Base-by-base conservation (phyloP, 768 basidiomycete species). In the Naganishia kalamii region DNA sequence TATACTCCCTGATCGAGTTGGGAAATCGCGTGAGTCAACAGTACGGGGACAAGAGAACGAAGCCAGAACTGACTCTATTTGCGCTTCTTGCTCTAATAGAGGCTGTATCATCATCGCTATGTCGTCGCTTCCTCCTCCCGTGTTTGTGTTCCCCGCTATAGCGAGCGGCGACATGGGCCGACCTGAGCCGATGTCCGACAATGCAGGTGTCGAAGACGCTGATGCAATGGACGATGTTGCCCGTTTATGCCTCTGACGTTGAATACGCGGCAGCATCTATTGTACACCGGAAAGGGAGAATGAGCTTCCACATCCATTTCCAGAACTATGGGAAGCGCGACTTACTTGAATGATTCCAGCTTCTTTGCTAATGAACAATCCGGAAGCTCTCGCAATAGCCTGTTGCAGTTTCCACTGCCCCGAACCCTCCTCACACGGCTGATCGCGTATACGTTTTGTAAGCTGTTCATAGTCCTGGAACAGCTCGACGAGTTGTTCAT, bases 391-490 rank as follows among this genome's bases (percentile, higher is more conserved):
- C 64, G 85, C 81, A 21, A 99, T 86, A 0, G 92, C 91, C 21
- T 82, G 80, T 76, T 96, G 91, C 7, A 99, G 83, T 40, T 87
- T 84, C 65, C 90, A 88, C 70, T 92, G 90, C 19, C 88, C 88
- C 67, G 85, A 85, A 1, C 83, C 79, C 4, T 84, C 84, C 13
- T 65, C 65, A 65, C 84, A 85, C 0, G 88, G 88, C 17, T 94
- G 80, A 65, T 80, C 81, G 61, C 86, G 85, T 71, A 99, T 90
- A 33, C 87, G 86, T 74, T 93, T 96, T 0, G 92, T 84, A 15
- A 97, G 78, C 44, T 85, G 84, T 72, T 99, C 96, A 75, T 97
- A 97, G 57, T 90, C 87, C 5, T 87, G 84, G 74, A 97, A 92
- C 0, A 87, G 85, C 47, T 90, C 87, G 12, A 98, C 79, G 30